These are phyloP conservation scores for Blastobotrys elegans DNA, from an alignment of 1,139 yeast genomes.

Conservation along the genomic window DNA sequence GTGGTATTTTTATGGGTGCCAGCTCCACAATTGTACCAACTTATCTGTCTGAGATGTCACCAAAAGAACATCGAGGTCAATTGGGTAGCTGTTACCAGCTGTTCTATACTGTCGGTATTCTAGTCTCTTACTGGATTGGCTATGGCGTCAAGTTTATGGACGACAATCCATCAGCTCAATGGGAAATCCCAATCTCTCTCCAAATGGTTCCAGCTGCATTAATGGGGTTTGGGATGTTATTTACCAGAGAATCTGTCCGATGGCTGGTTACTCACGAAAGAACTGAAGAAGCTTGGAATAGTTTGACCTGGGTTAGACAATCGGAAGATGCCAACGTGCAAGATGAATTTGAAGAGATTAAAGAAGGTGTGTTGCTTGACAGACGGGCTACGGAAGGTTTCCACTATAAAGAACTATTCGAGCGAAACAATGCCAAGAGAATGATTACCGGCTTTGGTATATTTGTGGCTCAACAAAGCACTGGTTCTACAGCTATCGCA, in stretches of 20 bases:
- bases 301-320: slow-evolving; percentile 4
- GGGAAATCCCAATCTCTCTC: slow-evolving; percentile 30
- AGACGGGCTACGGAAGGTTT: slow-evolving; percentile 4
- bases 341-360: slow-evolving; percentile 12
- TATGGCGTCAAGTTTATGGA: slow-evolving; percentile 27
- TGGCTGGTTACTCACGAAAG: slow-evolving; percentile 35
- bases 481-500: slow-evolving; percentile 64
- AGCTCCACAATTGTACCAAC: slow-evolving; percentile 62
- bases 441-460: slow-evolving; percentile 15
- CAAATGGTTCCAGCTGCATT: slow-evolving; percentile 45
- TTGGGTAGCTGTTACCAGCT: slow-evolving; percentile 29
- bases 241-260: slow-evolving; percentile 51
- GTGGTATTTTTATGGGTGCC: slow-evolving; percentile 62
- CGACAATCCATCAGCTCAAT: slow-evolving; percentile 17
- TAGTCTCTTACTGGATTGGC: slow-evolving; percentile 29
- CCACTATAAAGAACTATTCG: slow-evolving; percentile 5
- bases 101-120: slow-evolving; percentile 46
- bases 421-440: slow-evolving; percentile 10
- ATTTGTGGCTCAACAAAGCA: slow-evolving; percentile 60
- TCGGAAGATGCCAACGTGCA: background rate
- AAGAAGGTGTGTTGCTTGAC: slow-evolving; percentile 8
- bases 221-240: slow-evolving; percentile 42
- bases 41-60: slow-evolving; percentile 61
- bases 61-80: slow-evolving; percentile 51
- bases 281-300: slow-evolving; percentile 6